Base-by-base conservation (phyloP, 495 filamentous ascomycete genomes). In the Penicillium crystallinum region DNA sequence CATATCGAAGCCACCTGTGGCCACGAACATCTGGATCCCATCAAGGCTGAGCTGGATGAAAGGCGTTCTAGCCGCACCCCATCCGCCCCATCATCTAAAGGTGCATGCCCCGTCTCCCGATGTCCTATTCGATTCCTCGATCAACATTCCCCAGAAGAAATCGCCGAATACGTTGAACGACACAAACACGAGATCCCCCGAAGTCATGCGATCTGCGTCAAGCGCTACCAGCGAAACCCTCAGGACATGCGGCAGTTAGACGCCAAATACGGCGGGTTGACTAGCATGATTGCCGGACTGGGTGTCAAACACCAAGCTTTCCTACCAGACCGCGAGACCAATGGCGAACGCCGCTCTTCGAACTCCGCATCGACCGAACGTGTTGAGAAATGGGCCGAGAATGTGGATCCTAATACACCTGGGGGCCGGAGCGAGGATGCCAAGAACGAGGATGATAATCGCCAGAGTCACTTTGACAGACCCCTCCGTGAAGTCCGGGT, bases 111-210 rank as follows among this genome's bases (percentile, higher is more conserved):
- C 1, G 91, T 96, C 50, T 76, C 82, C 27, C 84, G 86, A 61
- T 96, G 91, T 67, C 91, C 91, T 1, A 96, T 96, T 54, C 86
- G 91, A 30, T 95, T 85, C 64, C 70, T 96, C 54, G 84, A 95
- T 61, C 84, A 95, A 65, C 89, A 95, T 64, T 88, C 88, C 1
- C 90, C 91, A 1, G 89, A 95, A 73, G 91, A 96, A 66, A 83
- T 96, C 41, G 91, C 90, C 14, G 76, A 83, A 53, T 96, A 95
- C 61, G 86, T 96, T 48, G 88, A 95, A 65, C 86, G 81, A 19
- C 91, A 96, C 72, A 96, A 95, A 65, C 90, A 96, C 60, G 88
- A 95, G 57, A 81, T 96, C 23, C 91, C 91, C 3, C 77, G 91
- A 52, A 93, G 89, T 58, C 91, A 96, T 68, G 89, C 91, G 53